Base-by-base conservation (phyloP, 129 eudicot species). In the Logfia minima region DNA sequence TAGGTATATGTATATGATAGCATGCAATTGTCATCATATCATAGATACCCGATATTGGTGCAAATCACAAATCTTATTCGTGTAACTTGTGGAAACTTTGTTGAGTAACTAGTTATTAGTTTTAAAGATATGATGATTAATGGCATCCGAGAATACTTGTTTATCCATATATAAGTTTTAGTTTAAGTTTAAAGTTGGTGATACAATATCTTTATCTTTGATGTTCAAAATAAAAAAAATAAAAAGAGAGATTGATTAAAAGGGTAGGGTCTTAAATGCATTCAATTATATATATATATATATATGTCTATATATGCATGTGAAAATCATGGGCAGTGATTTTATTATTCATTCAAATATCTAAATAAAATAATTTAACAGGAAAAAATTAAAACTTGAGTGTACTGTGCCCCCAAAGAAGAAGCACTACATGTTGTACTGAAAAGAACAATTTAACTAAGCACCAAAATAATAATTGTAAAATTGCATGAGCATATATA, bases 301-400 rank as follows among this genome's bases (percentile, higher is more conserved):
- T n/a, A n/a, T n/a, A n/a, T n/a, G n/a, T n/a, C n/a, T 41, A 2
- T 71, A 52, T 29, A 18, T 71, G 75, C 75, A 71, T 28, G 75
- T 71, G 75, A 52, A 48, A 71, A 29, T 28, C 24, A 71, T 71
- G 63, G 75, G 75, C 75, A 48, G 7, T 29, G 39, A 51, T 1
- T 18, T 52, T 6, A 41, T 11, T 43, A 0, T 66, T 18, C 13
- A 45, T 70, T 24, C 11, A n/a, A 5, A 58, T 58, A 58, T 69
- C 10, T 43, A 69, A 18, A 24, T 3, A 8, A 5, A 24, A 67
- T 67, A 37, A 67, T 37, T 35, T 34, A 34, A 31, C 4, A 18
- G 53, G 21, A 67, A 29, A 16, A 37, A 34, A 34, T 34, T 3
- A n/a, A 37, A 37, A 37, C 31, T 67, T 35, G 72, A 67, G 72